A percentile compares a stretch with the other conserved stretches of the same genome.
phyloP scores from a whole-genome alignment of 768 basidiomycete genomes.

The Candolleomyces eurysporus region DNA sequence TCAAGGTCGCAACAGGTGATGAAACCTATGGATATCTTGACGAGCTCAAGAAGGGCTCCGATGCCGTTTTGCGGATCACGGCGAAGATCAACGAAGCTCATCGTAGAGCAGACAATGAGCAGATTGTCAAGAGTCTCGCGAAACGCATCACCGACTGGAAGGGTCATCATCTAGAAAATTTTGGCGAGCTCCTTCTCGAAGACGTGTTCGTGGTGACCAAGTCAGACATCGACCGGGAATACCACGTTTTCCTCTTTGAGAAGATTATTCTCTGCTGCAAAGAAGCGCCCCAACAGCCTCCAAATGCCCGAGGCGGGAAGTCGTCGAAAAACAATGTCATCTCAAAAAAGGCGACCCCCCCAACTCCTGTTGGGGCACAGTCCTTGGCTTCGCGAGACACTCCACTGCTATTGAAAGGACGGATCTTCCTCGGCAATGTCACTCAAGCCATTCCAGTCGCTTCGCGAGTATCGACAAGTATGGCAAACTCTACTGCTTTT shows the following conservation, averaged over 20 bases:
- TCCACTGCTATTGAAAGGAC: conserved; percentile 87
- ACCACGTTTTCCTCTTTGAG: conserved; percentile 98
- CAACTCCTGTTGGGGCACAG: conserved; percentile 44
- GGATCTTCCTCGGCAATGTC: conserved; percentile 96
- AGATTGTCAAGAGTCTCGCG: conserved; percentile 84
- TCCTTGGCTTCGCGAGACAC: conserved; percentile 68
- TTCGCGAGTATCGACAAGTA: conserved; percentile 59
- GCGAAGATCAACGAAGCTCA: conserved; percentile 96
- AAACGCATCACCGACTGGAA: conserved; percentile 97
- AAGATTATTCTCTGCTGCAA: conserved; percentile 99
- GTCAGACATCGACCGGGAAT: conserved; percentile 94
- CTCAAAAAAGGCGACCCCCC: conserved; percentile 73
- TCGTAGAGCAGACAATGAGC: conserved; percentile 86
- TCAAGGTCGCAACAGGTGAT: conserved; percentile 29
- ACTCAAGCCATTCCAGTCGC: conserved; percentile 70
- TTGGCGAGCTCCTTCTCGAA: conserved; percentile 91
- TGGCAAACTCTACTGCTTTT: conserved; percentile 4
- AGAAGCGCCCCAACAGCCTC: conserved; percentile 64
- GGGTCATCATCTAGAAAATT: conserved; percentile 92
- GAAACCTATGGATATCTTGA: conserved; percentile 61
- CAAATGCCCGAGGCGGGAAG: conserved; percentile 49
- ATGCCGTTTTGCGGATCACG: conserved; percentile 88
- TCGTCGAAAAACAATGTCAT: conserved; percentile 83
- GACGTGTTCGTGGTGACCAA: conserved; percentile 96
- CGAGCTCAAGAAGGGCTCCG: conserved; percentile 81